Evolutionary conservation across 495 filamentous ascomycete species (phyloP), one percentile per base, ranked within the genome.

Genomic region (Penicillium paxilli): DNA sequence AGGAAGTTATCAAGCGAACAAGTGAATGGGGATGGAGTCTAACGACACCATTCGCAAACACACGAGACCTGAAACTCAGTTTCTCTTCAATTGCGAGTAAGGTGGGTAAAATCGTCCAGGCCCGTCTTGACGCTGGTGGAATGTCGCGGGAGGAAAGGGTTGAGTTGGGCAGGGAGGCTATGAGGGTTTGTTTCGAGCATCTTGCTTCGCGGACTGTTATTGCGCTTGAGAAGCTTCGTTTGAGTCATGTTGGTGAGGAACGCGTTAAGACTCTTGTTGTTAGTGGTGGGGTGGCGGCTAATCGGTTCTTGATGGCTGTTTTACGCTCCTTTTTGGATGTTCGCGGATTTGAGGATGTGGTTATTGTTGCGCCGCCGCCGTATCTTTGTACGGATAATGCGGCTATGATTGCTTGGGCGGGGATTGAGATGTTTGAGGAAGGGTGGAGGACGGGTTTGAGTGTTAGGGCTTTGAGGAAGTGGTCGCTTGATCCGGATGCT

Each of bases 371-470:
- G 33, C 94, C 94, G 19, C 94, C 94, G 4, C 64, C 80, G 19
- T 72, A 76, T 42, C 74, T 92, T 55, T 96, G 94, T 59, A 96
- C 90, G 0, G 94, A 98, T 64, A 97, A 98, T 73, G 94, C 92
- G 14, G 91, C 91, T n/a, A 98, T 98, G 94, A 91, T 97, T 59
- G 93, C 88, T 1, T 98, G 94, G 94, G 80, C 92, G 5, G 94
- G 88, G 0, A 79, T 91, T 49, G 92, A 96, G 75, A 96, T 98
- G 91, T 97, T 78, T 52, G 84, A 91, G 66, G 83, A 78, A 3
- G 92, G 93, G 0, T 93, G 82, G 79, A 68, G 72, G 44, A 87
- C 83, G 16, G 76, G 79, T 19, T 59, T 92, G 23, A 75, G 70
- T 20, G 78, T 84, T 44, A 64, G 78, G 28, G 78, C 88, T 6